Base-by-base conservation (phyloP, 2,329 filamentous ascomycete genomes). In the Colletotrichum paranaense region DNA sequence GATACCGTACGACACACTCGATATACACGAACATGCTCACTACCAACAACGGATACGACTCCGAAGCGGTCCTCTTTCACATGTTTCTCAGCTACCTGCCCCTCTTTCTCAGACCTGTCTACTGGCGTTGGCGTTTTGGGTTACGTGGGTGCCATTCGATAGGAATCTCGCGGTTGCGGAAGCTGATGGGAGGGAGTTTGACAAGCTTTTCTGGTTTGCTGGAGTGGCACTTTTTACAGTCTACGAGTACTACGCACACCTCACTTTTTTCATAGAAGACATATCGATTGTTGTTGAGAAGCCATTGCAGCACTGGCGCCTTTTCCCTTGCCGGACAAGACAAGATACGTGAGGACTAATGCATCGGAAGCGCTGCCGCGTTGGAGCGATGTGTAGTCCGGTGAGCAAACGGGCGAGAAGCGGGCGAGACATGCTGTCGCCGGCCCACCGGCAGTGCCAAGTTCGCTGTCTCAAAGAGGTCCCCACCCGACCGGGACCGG, bases 41-140 rank as follows among this genome's bases (percentile, higher is more conserved):
- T 11, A 28, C 53, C 30, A 22, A 16, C 16, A 24, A 26, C 42
- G 32, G 35, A 28, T 11, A 74, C 57, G 24, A 22, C 19, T 57
- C 32, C 32, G 42, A 64, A 38, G 68, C 63, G 52, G 62, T 16
- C 52, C 30, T 38, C 46, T 52, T 63, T 60, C 70, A 71, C 62
- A 49, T 52, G 57, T 32, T 62, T 72, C 38, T 26, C 60, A 64
- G 55, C 60, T 63, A 66, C 28, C 35, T 49, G 67, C 6, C 32
- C 58, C 26, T 62, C 53, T 38, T 60, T 35, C 63, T 46, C 62
- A 67, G 68, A 74, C 42, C 49, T 74, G 38, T 63, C 35, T 68
- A 71, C 55, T 62, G 74, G 74, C 71, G 74, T 75, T 73, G 74
- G 74, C 72, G 74, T 75, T 74, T 68, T 65, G 74, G 72, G 68